Base-by-base conservation (phyloP, 257 asterid species). In the Phtheirospermum japonicum region DNA sequence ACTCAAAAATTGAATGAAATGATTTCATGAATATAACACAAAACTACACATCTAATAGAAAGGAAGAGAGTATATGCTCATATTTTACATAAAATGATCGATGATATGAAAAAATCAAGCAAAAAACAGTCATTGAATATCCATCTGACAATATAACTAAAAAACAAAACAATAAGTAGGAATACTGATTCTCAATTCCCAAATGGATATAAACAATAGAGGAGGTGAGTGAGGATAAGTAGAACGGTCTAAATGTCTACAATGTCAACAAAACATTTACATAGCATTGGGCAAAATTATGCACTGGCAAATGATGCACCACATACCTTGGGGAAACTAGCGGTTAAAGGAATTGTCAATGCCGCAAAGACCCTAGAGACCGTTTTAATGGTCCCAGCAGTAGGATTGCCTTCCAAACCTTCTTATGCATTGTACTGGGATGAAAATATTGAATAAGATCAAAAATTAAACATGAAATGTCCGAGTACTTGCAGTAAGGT, bases 331-430 rank as follows among this genome's bases (percentile, higher is more conserved):
- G 95, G 87, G 65, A 89, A 89, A 73, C 80, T 73, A 16, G 80
- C 74, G 54, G 97, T 92, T 11, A 92, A 68, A 66, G 96, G 95
- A 65, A 89, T 48, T 9, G 96, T 67, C 48, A 83, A 54, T 67
- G 79, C 95, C 2, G 97, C 97, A 63, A 92, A 89, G 39, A 34
- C 90, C 73, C 95, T 79, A 3, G 84, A 81, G 71, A 85, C 88
- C 70, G 77, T 85, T 78, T 89, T 92, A 42, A 92, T 83, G 57
- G 79, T 80, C 42, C 49, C 59, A 42, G 87, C 86, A 53, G 74
- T 53, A 19, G 95, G 81, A 73, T 83, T 92, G 59, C 97, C 97
- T 80, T 89, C 96, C 88, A 92, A 50, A 26, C 99, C 99, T 75
- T 93, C 99, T 69, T 81, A 94, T 51, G 84, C 84, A 71, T 92